These are phyloP conservation scores for Dipodascus geniculatus DNA, from an alignment of 805 yeast genomes.

Conservation along the genomic window DNA sequence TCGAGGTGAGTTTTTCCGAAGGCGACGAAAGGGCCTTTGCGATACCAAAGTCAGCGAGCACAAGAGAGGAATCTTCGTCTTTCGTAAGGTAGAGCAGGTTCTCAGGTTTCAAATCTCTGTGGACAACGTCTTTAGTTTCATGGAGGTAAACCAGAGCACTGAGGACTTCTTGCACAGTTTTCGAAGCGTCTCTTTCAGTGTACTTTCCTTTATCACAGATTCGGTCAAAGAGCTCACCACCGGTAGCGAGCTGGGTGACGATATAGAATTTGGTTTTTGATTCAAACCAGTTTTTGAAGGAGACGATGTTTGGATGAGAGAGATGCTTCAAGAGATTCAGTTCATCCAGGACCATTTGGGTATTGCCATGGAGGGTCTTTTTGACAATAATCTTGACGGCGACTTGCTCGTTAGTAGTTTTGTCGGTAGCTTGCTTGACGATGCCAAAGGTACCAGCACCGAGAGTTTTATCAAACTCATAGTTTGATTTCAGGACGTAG, in stretches of 20 bases:
- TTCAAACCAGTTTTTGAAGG: slow-evolving; percentile 87
- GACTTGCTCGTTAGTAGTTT: slow-evolving; percentile 50
- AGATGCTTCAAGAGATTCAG: slow-evolving; percentile 54
- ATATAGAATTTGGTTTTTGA: slow-evolving; percentile 83
- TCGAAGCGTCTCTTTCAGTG: slow-evolving; percentile 80
- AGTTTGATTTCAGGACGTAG: slow-evolving; percentile 52
- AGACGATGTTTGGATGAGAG: slow-evolving; percentile 79
- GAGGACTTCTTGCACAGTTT: slow-evolving; percentile 59
- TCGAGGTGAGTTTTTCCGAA: slow-evolving; percentile 50
- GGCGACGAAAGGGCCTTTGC: slow-evolving; percentile 58
- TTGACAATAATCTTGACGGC: slow-evolving; percentile 85
- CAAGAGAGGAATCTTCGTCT: slow-evolving; percentile 57
- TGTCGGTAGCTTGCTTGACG: slow-evolving; percentile 60
- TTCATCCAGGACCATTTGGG: slow-evolving; percentile 69
- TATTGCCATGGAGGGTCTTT: slow-evolving; percentile 72
- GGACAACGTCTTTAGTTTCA: slow-evolving; percentile 57
- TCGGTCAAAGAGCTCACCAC: slow-evolving; percentile 90
- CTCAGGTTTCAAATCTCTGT: slow-evolving; percentile 91
- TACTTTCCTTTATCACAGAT: slow-evolving; percentile 71
- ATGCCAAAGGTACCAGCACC: slow-evolving; percentile 97
- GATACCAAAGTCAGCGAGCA: slow-evolving; percentile 92
- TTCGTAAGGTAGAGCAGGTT: slow-evolving; percentile 64
- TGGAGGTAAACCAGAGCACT: slow-evolving; percentile 76
- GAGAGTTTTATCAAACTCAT: slow-evolving; percentile 68
- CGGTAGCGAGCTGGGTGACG: slow-evolving; percentile 89